Conservation (phyloP, 2,329 filamentous ascomycete species). For the Cladophialophora bantiana region DNA sequence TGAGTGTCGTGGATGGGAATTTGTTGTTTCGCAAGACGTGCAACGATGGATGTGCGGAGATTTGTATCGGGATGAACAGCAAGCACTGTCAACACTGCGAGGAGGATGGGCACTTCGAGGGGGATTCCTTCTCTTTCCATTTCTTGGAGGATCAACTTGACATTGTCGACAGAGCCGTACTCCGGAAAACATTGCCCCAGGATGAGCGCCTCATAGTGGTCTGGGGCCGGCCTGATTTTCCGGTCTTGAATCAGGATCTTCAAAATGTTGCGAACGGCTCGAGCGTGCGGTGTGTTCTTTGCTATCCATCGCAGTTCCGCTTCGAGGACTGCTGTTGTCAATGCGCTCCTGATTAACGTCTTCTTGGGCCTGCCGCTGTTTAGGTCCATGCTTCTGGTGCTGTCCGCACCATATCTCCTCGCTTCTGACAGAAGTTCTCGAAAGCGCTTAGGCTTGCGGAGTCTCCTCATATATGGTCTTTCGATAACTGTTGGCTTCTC, state of each 20-base stretch:
- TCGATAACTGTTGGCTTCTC: not conserved
- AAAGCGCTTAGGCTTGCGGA: constrained; percentile 5
- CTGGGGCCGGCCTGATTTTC: constrained; percentile 46
- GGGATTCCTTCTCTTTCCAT: constrained; percentile 69
- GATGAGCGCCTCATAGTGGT: constrained; percentile 75
- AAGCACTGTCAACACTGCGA: constrained; percentile 74
- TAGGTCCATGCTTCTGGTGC: constrained; percentile 11
- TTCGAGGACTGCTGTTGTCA: constrained; percentile 33
- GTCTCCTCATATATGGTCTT: constrained; percentile 6
- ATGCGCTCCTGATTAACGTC: constrained; percentile 8
- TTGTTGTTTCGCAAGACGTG: constrained; percentile 72
- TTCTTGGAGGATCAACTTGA: constrained; percentile 72
- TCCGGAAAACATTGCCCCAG: constrained; percentile 70
- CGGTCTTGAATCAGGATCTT: constrained; percentile 50
- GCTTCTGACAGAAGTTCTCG: constrained; percentile 1
- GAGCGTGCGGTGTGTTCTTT: constrained; percentile 25
- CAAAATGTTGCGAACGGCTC: constrained; percentile 41
- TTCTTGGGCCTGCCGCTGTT: constrained; percentile 10
- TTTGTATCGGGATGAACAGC: constrained; percentile 86
- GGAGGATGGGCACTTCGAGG: constrained; percentile 71
- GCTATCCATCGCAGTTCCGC: constrained; percentile 33
- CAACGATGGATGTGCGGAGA: constrained; percentile 72
- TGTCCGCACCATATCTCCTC: not conserved
- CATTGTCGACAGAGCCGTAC: constrained; percentile 70
- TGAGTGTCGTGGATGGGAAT: constrained; percentile 67